Percentiles rank a stretch among this genome's conserved stretches.
Evolutionary conservation across 2,329 filamentous ascomycete species (phyloP).

Genomic region (Claviceps maximensis): DNA sequence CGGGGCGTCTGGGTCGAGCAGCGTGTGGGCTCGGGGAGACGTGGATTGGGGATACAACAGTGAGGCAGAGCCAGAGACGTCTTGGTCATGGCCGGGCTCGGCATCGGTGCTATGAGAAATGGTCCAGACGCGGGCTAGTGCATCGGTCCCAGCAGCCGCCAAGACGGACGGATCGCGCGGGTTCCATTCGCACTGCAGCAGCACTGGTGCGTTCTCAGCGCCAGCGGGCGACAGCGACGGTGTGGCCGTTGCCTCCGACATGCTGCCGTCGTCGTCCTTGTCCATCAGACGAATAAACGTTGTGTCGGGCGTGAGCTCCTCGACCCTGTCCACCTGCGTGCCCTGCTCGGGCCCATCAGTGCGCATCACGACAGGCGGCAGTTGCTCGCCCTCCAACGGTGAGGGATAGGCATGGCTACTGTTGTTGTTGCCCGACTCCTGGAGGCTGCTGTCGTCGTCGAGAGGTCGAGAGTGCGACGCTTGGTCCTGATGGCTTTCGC

Average conservation of each 20-base stretch:
- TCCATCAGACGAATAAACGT: constrained; percentile 45
- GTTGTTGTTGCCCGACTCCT: constrained; percentile 20
- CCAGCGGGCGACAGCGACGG: constrained; percentile 25
- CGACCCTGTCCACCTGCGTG: constrained; percentile 51
- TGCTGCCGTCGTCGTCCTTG: constrained; percentile 21
- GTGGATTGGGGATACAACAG: constrained; percentile 5
- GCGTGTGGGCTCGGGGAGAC: constrained; percentile 22
- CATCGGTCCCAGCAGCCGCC: constrained; percentile 56
- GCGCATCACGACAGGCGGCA: constrained; percentile 36
- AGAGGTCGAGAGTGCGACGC: constrained; percentile 10
- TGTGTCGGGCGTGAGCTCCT: constrained; percentile 46
- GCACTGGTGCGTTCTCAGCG: constrained; percentile 41
- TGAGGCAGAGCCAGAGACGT: not conserved
- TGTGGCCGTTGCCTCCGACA: constrained; percentile 17
- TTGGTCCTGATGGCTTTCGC: constrained; percentile 24
- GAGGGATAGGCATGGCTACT: constrained; percentile 50
- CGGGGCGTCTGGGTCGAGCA: constrained; percentile 42
- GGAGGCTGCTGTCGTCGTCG: constrained; percentile 12
- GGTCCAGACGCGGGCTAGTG: constrained; percentile 57
- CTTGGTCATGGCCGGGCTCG: constrained; percentile 27
- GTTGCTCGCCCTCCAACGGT: constrained; percentile 45
- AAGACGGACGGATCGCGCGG: constrained; percentile 50
- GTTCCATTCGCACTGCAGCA: constrained; percentile 59
- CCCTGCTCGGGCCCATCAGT: constrained; percentile 51
- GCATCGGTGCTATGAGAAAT: constrained; percentile 40